Base-by-base conservation (phyloP, 2,329 filamentous ascomycete species). In the Aspergillus persii region DNA sequence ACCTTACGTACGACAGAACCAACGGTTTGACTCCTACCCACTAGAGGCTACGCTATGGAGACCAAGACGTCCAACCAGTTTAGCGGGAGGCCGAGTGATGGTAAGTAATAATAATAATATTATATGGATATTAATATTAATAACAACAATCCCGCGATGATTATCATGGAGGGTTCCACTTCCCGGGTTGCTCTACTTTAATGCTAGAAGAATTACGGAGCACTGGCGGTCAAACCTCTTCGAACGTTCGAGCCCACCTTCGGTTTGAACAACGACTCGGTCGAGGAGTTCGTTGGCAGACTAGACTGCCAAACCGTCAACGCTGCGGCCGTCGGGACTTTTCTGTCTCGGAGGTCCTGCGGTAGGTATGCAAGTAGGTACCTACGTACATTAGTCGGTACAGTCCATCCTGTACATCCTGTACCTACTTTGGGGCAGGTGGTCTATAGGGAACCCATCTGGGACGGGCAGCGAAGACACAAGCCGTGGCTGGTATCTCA, bases 191-290 rank as follows among this genome's bases (percentile, higher is more conserved):
- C 56, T 61, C 61, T 60, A 63, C 63, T 66, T 58, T 51, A 61
- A 65, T 48, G 27, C 15, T n/a, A 58, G 57, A 65, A 63, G 57
- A 47, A 57, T 60, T 52, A 36, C 33, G 11, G 33, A 36, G 33
- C 15, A 57, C 56, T 63, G 58, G 63, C 63, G 63, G 63, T 65
- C 63, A 63, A 63, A 59, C 53, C 57, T 47, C 54, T 57, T 41
- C 55, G 61, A 65, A 62, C 58, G 60, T 66, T 65, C 63, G 64
- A 66, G 63, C 63, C 64, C 62, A 59, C 36, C 36, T 49, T 60
- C 39, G 49, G 55, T 60, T 41, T 58, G 46, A 55, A 52, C 36
- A 50, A 63, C n/a, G 36, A 60, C 60, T 62, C 55, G 53, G 50
- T 56, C 47, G 59, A 46, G 50, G 49, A 52, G 47, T 58, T 53